Evolutionary conservation across 2,329 filamentous ascomycete species (phyloP).

Genomic region (Arthrinium phaeospermum): DNA sequence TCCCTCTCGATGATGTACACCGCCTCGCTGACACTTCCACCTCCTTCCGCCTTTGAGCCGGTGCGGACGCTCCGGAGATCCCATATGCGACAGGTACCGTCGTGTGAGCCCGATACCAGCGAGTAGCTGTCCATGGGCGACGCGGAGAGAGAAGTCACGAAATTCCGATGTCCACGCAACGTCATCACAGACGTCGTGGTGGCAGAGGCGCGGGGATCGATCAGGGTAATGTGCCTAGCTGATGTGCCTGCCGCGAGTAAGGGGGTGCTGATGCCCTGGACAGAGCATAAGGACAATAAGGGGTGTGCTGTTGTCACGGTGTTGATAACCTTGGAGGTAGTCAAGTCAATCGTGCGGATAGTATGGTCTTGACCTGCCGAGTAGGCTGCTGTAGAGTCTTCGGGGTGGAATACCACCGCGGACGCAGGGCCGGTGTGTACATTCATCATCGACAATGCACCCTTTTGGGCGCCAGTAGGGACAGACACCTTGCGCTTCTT

Average conservation of each 20-base stretch:
- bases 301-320: slow-evolving; percentile 84
- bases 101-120: slow-evolving; percentile 88
- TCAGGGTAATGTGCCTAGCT: slow-evolving; percentile 86
- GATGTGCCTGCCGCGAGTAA: slow-evolving; percentile 77
- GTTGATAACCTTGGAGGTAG: slow-evolving; percentile 78
- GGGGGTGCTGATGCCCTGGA: slow-evolving; percentile 63
- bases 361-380: slow-evolving; percentile 91
- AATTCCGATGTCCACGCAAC: slow-evolving; percentile 87
- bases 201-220: slow-evolving; percentile 84
- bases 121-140: slow-evolving; percentile 74
- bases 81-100: slow-evolving; percentile 93
- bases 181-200: slow-evolving; percentile 83
- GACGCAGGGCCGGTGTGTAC: slow-evolving; percentile 78
- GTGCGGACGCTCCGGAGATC: slow-evolving; percentile 77
- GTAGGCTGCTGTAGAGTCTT: slow-evolving; percentile 88
- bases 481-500: slow-evolving; percentile 76
- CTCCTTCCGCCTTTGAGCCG: slow-evolving; percentile 63
- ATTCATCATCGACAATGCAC: slow-evolving; percentile 75
- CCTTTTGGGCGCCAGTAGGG: slow-evolving; percentile 69
- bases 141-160: slow-evolving; percentile 57
- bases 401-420: slow-evolving; percentile 82
- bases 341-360: slow-evolving; percentile 87
- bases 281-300: slow-evolving; percentile 77
- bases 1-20: slow-evolving; percentile 79
- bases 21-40: slow-evolving; percentile 71